Percentiles rank a stretch among this genome's conserved stretches.
phyloP scores from a whole-genome alignment of 1,284 basidiomycete species.

The Pseudozyma thailandica region DNA sequence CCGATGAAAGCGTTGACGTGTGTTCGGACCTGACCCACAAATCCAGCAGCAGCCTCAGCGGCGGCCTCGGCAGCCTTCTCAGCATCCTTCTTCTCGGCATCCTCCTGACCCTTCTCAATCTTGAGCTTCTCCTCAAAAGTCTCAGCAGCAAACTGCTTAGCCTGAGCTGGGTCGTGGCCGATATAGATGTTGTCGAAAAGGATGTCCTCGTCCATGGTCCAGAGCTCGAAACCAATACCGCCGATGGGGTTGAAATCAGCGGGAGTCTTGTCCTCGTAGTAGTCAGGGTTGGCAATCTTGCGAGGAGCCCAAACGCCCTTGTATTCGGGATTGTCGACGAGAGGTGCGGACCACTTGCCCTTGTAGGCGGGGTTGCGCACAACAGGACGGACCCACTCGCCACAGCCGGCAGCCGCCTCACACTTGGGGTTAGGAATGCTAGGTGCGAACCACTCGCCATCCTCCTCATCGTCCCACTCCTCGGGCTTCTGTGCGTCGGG shows the following conservation, averaged over 20 bases:
- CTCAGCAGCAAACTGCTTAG: slow-evolving; percentile 58
- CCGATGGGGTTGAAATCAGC: slow-evolving; percentile 75
- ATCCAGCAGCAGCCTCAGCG: slow-evolving; percentile 22
- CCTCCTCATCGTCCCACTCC: slow-evolving; percentile 99
- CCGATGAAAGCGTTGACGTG: slow-evolving; percentile 51
- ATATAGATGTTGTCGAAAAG: slow-evolving; percentile 68
- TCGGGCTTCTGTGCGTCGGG: slow-evolving; percentile 96
- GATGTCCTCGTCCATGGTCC: slow-evolving; percentile 67
- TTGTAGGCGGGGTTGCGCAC: slow-evolving; percentile 98
- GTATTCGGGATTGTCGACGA: slow-evolving; percentile 75
- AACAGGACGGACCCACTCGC: slow-evolving; percentile 87
- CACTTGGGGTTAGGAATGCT: slow-evolving; percentile 81
- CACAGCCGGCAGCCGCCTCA: slow-evolving; percentile 88
- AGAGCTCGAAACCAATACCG: slow-evolving; percentile 66
- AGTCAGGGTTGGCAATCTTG: slow-evolving; percentile 79
- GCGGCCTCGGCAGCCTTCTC: slow-evolving; percentile 37
- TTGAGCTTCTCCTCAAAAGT: slow-evolving; percentile 62
- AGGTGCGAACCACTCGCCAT: slow-evolving; percentile 96
- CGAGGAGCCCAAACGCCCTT: slow-evolving; percentile 64
- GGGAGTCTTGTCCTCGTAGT: slow-evolving; percentile 88
- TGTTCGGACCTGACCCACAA: slow-evolving; percentile 39
- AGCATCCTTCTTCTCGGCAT: slow-evolving; percentile 29
- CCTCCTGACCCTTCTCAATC: slow-evolving; percentile 62
- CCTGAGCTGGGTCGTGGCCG: slow-evolving; percentile 61
- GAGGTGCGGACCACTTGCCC: slow-evolving; percentile 90